These are phyloP conservation scores for Aureobasidium uvarum DNA, from an alignment of 2,329 filamentous ascomycete genomes.

Conservation along the genomic window DNA sequence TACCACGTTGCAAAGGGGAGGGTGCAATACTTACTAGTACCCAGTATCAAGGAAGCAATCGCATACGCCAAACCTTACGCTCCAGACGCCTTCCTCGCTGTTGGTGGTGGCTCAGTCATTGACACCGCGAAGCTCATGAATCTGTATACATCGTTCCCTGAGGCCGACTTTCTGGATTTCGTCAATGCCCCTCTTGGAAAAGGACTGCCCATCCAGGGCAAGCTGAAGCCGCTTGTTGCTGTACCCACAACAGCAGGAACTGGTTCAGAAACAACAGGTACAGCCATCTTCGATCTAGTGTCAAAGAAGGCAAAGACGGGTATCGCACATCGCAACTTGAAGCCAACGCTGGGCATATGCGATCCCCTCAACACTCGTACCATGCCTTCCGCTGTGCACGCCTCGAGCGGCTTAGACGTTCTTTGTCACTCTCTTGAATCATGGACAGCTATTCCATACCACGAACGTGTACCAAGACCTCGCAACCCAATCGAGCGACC, in stretches of 20 bases:
- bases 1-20: background rate
- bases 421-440: conserved; percentile 93
- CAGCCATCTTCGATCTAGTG: conserved; percentile 95
- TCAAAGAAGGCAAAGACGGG: conserved; percentile 90
- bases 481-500: conserved; percentile 86
- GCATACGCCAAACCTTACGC: conserved; percentile 75
- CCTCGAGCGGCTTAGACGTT: conserved; percentile 88
- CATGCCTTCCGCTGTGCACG: conserved; percentile 93
- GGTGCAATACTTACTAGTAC: conserved; percentile 1
- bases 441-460: conserved; percentile 96
- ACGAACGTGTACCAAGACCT: conserved; percentile 79
- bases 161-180: conserved; percentile 94
- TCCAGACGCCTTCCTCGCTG: conserved; percentile 88
- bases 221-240: conserved; percentile 73
- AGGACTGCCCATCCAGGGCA: conserved; percentile 69
- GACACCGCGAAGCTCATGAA: conserved; percentile 99
- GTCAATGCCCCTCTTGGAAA: conserved; percentile 93
- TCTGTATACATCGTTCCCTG: conserved; percentile 83
- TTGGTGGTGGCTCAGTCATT: conserved; percentile 90
- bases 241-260: conserved; percentile 85
- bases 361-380: conserved; percentile 87
- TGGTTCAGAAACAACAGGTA: conserved; percentile 92
- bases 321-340: conserved; percentile 90
- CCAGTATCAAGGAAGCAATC: conserved; percentile 83
- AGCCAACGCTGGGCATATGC: conserved; percentile 88